Base-by-base conservation (phyloP, 192 early-diverging fungal species). In the Entophlyctis luteolus region DNA sequence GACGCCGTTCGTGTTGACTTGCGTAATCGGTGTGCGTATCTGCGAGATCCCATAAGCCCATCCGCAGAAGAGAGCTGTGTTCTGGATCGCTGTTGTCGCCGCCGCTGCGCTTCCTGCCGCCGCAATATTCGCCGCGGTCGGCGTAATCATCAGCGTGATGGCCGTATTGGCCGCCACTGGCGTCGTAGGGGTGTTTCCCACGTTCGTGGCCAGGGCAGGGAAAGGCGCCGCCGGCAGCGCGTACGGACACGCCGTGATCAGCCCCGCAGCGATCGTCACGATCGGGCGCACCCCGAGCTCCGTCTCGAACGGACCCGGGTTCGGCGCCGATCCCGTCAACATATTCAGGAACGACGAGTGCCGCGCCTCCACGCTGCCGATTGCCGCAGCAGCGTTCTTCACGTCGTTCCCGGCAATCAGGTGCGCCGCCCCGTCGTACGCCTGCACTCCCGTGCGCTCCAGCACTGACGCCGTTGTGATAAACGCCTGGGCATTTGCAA, bases 331-430 rank as follows among this genome's bases (percentile, higher is more conserved):
- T 4, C 50, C 29, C 2, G 65, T 67, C 36, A 70, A 56, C 23
- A 78, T 18, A 59, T 85, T 85, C 54, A 85, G 59, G 47, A 81
- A 70, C 4, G 83, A 47, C 1, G 81, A 66, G 55, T 85, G 83
- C 49, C 81, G 83, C 33, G 62, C 81, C 48, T 85, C 81, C 32
- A 83, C 67, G n/a, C 81, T 84, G 2, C 62, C 75, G 53, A 85
- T 84, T 32, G 79, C 32, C 0, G 77, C 83, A 62, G 65, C 81
- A n/a, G 77, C 81, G 5, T 73, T 84, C 68, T 78, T 68, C 36
- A 84, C 33, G 48, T 75, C 60, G 58, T 69, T 59, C 47, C 45
- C 37, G 3, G n/a, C 10, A 52, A 80, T 63, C 28, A 80, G 78
- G 23, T 65, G 52, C 62, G 74, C 56, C 18, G 68, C 80, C 18